A percentile compares a stretch with the other conserved stretches of the same genome.
phyloP scores from a whole-genome alignment of 208 protist species.

The Leishmania aethiopica region DNA sequence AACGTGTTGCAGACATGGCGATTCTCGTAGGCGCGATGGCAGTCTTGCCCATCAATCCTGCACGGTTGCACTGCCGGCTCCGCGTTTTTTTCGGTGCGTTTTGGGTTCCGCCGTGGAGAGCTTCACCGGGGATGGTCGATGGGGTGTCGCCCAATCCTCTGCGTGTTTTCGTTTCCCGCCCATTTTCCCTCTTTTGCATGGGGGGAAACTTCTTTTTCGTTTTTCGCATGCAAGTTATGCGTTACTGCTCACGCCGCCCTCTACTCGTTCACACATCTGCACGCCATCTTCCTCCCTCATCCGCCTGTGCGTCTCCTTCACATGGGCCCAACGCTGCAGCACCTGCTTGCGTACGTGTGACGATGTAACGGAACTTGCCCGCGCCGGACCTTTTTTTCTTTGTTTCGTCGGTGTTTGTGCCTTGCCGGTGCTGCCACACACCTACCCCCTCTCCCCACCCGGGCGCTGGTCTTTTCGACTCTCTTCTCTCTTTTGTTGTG shows the following conservation, averaged over 20 bases:
- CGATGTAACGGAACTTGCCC: background rate
- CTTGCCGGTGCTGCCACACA: background rate
- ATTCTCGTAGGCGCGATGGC: background rate
- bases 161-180: background rate
- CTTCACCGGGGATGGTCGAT: background rate
- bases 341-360: background rate
- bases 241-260: background rate
- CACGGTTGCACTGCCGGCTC: background rate
- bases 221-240: background rate
- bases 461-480: background rate
- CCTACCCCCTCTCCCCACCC: no score
- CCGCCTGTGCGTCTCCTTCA: background rate
- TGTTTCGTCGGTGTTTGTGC: background rate
- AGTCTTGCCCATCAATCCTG: background rate
- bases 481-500: background rate
- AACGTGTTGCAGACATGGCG: background rate
- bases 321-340: background rate
- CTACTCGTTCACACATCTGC: background rate
- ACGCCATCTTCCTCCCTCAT: background rate
- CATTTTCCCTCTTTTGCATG: background rate
- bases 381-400: background rate
- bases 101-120: background rate
- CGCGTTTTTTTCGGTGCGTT: background rate
- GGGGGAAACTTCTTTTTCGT: background rate
- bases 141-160: background rate